These are phyloP conservation scores for Solanum sparsipilum DNA, from an alignment of 257 asterid genomes.

Conservation along the genomic window DNA sequence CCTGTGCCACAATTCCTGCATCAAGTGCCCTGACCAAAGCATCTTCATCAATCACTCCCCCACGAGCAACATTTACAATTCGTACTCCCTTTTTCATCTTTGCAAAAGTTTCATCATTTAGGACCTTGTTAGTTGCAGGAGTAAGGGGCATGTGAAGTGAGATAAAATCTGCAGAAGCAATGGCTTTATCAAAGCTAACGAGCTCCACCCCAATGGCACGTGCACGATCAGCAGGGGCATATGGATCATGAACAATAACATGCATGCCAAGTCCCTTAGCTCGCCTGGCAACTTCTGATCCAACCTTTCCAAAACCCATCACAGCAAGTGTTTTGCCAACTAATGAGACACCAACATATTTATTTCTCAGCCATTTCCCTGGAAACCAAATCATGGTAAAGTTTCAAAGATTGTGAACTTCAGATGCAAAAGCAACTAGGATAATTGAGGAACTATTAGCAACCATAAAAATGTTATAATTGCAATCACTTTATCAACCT, in stretches of 20 bases:
- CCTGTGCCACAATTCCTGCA: slow-evolving; percentile 93
- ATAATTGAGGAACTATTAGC: not conserved
- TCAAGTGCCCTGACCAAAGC: slow-evolving; percentile 82
- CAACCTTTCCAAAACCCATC: slow-evolving; percentile 97
- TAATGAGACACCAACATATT: slow-evolving; percentile 89
- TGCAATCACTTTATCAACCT: not conserved
- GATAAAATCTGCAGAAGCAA: slow-evolving; percentile 65
- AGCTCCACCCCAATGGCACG: slow-evolving; percentile 85
- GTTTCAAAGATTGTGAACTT: not conserved
- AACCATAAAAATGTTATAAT: not conserved
- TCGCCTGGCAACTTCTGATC: slow-evolving; percentile 91
- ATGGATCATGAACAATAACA: slow-evolving; percentile 85
- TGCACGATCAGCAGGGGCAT: slow-evolving; percentile 91
- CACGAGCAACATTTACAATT: slow-evolving; percentile 89
- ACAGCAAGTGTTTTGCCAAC: slow-evolving; percentile 91
- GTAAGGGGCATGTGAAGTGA: slow-evolving; percentile 96
- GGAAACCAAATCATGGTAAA: not conserved
- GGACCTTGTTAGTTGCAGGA: slow-evolving; percentile 57
- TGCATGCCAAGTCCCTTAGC: slow-evolving; percentile 96
- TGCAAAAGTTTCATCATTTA: slow-evolving; percentile 72
- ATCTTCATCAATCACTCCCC: slow-evolving; percentile 96
- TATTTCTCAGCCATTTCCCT: slow-evolving; percentile 92
- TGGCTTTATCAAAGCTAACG: slow-evolving; percentile 81
- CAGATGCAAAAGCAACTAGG: not conserved
- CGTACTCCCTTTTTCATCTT: slow-evolving; percentile 95